Percentiles rank a stretch among this genome's conserved stretches.
Conservation (phyloP, 2,329 filamentous ascomycete species). For the Calonectria leucothoes region DNA sequence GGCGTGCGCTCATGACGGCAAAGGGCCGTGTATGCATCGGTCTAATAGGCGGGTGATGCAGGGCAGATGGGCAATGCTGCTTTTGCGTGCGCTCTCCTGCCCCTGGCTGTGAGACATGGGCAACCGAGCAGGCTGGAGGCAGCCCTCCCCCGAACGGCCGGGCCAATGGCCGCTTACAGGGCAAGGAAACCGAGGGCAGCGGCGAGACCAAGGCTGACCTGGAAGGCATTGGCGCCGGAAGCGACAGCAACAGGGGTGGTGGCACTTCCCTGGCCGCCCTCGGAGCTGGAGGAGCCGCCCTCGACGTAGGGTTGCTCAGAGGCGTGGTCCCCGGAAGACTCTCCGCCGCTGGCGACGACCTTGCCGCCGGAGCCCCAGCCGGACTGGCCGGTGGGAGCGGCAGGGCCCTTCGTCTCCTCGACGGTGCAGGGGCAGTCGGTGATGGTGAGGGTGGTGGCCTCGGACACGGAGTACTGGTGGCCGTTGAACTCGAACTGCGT, state of each 20-base stretch:
- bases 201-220: slow-evolving; percentile 46
- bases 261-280: slow-evolving; percentile 26
- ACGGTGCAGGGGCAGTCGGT: slow-evolving; percentile 65
- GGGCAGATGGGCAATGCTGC: slow-evolving; percentile 10
- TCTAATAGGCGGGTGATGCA: not conserved
- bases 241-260: slow-evolving; percentile 36
- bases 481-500: slow-evolving; percentile 63
- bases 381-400: slow-evolving; percentile 21
- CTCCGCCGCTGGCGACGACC: not conserved
- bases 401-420: slow-evolving; percentile 44
- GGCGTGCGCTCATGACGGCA: slow-evolving; percentile 11
- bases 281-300: slow-evolving; percentile 9
- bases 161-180: slow-evolving; percentile 40
- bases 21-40: slow-evolving; percentile 19
- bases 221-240: slow-evolving; percentile 38
- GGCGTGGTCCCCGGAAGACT: not conserved
- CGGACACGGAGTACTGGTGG: slow-evolving; percentile 65
- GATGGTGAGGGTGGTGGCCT: slow-evolving; percentile 66
- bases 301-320: slow-evolving; percentile 17
- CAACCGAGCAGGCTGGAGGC: not conserved
- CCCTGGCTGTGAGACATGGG: not conserved
- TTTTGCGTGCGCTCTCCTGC: slow-evolving; percentile 6
- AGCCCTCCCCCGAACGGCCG: not conserved
- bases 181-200: slow-evolving; percentile 42
- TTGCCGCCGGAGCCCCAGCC: slow-evolving; percentile 16